Conservation (phyloP, 1,284 basidiomycete genomes). For the Singerocomus inundabilis region DNA sequence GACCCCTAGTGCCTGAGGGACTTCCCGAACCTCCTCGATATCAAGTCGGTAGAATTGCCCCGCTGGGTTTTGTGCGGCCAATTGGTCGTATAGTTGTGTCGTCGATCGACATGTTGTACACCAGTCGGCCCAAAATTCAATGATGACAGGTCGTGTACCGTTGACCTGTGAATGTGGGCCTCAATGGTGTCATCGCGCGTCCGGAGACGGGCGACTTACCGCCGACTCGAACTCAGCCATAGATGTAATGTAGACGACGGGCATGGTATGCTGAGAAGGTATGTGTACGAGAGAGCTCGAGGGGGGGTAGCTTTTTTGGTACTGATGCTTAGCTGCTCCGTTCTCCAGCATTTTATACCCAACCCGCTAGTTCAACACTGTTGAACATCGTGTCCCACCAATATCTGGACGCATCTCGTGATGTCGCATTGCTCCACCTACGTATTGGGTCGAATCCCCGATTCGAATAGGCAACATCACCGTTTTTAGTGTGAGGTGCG, state of each 20-base stretch:
- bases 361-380: conserved; percentile 20
- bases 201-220: conserved; percentile 11
- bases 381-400: conserved; percentile 21
- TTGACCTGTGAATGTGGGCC: conserved; percentile 47
- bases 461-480: conserved; percentile 22
- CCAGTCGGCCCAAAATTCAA: conserved; percentile 80
- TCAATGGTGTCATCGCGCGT: conserved; percentile 10
- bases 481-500: conserved; percentile 13
- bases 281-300: conserved; percentile 13
- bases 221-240: conserved; percentile 27
- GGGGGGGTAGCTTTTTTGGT: conserved; percentile 15
- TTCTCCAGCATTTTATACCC: conserved; percentile 26
- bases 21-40: conserved; percentile 58
- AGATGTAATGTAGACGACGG: conserved; percentile 27
- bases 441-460: conserved; percentile 21
- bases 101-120: conserved; percentile 78
- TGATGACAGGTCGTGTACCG: conserved; percentile 55
- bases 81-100: conserved; percentile 76
- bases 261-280: conserved; percentile 20
- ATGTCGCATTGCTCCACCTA: conserved; percentile 21
- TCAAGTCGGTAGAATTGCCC: conserved; percentile 80
- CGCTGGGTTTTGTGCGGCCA: conserved; percentile 43
- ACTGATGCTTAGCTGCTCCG: conserved; percentile 15
- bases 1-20: conserved; percentile 68
- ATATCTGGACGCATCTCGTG: conserved; percentile 14